phyloP scores from a whole-genome alignment of 1,284 basidiomycete species.

The Ganoderma boninense region DNA sequence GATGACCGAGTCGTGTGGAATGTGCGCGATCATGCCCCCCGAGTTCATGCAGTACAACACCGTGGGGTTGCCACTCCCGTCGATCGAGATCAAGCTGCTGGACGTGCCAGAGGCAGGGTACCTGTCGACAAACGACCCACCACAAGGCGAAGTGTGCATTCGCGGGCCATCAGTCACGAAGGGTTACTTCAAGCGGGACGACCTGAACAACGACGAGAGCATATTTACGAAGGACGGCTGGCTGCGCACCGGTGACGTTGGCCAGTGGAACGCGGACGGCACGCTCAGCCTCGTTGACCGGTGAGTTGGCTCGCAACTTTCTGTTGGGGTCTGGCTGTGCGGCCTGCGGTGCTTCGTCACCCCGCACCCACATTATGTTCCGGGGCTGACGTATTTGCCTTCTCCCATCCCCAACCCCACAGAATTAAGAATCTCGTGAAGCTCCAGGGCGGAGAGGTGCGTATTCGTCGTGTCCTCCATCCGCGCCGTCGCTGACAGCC shows the following conservation, averaged over 20 bases:
- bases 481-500: not conserved
- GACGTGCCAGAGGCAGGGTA: constrained; percentile 90
- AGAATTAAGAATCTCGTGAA: constrained; percentile 92
- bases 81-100: constrained; percentile 87
- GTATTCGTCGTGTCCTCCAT: not conserved
- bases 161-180: constrained; percentile 79
- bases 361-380: not conserved
- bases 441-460: constrained; percentile 84
- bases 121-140: constrained; percentile 67
- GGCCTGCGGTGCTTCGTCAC: not conserved
- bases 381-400: constrained; percentile 11
- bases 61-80: constrained; percentile 88
- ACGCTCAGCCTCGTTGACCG: constrained; percentile 86
- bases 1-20: constrained; percentile 92
- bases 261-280: constrained; percentile 89
- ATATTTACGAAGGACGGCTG: constrained; percentile 89
- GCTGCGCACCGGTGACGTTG: constrained; percentile 90
- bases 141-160: constrained; percentile 88
- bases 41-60: constrained; percentile 80
- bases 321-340: not conserved
- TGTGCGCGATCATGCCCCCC: constrained; percentile 85
- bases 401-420: constrained; percentile 2
- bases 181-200: constrained; percentile 91
- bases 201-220: constrained; percentile 83
- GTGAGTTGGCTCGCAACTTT: constrained; percentile 43